Evolutionary conservation across 2,329 filamentous ascomycete genomes (phyloP).

Genomic region (Cladosporium sp.): DNA sequence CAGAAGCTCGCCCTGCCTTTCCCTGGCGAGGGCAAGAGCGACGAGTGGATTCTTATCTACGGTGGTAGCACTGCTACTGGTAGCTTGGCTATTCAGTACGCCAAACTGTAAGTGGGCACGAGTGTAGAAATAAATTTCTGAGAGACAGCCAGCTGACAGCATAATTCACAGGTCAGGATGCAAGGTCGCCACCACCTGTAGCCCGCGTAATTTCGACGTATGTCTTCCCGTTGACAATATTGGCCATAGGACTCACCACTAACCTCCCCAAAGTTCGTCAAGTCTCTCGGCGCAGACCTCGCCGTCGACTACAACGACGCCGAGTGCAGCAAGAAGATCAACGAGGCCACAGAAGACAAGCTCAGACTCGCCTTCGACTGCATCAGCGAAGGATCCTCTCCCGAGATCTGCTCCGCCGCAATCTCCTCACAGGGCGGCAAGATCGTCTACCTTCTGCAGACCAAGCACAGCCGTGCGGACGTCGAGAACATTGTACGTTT

Average conservation of each 20-base stretch:
- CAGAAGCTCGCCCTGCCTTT: slow-evolving; percentile 41
- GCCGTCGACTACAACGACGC: slow-evolving; percentile 54
- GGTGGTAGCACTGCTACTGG: slow-evolving; percentile 53
- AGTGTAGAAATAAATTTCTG: not conserved
- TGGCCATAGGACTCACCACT: not conserved
- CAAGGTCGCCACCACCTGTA: slow-evolving; percentile 49
- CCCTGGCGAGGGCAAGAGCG: slow-evolving; percentile 41
- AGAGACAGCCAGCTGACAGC: slow-evolving; percentile 47
- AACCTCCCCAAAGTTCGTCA: slow-evolving; percentile 40
- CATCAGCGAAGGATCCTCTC: slow-evolving; percentile 43
- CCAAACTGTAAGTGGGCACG: slow-evolving; percentile 38
- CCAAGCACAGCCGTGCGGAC: slow-evolving; percentile 43
- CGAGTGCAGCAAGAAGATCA: slow-evolving; percentile 49
- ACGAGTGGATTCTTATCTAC: slow-evolving; percentile 47
- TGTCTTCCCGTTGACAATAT: not conserved
- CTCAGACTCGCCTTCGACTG: slow-evolving; percentile 53
- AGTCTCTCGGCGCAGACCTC: slow-evolving; percentile 48
- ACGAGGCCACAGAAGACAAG: slow-evolving; percentile 44
- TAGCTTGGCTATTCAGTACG: slow-evolving; percentile 48
- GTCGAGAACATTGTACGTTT: slow-evolving; percentile 41
- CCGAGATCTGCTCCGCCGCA: slow-evolving; percentile 43
- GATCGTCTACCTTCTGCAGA: slow-evolving; percentile 43
- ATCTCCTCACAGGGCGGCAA: slow-evolving; percentile 37
- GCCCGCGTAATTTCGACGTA: slow-evolving; percentile 46
- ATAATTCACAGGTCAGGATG: slow-evolving; percentile 33